Evolutionary conservation across 2,329 filamentous ascomycete genomes (phyloP), one percentile per base, ranked within the genome.

Genomic region (Fusarium sp.): DNA sequence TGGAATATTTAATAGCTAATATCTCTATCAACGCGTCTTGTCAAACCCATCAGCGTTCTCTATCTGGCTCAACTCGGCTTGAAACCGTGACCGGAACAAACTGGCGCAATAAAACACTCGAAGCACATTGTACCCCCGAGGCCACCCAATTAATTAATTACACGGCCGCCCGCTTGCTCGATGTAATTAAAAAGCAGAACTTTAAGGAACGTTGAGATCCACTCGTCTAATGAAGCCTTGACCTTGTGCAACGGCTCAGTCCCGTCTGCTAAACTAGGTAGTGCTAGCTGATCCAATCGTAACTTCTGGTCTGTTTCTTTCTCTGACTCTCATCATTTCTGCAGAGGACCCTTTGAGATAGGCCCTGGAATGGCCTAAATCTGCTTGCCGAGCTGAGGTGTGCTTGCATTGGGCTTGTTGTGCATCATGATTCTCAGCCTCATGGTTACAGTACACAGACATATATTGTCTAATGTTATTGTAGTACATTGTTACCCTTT

Each of bases 171-270:
- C 61, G 48, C 63, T 53, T 57, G 56, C 67, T 61, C 55, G 46
- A 68, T 43, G 69, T 69, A 74, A 75, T 74, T 75, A 74, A 73
- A 75, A 71, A 66, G 65, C 64, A 75, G 70, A 73, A 65, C 63
- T 61, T 61, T 63, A 66, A 72, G 71, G 68, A 66, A 71, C 54
- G 44, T 58, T 48, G 45, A 59, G 62, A 53, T 68, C 68, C 72
- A 71, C 73, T 74, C 66, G 55, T 69, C 68, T 57, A 46, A 51
- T 60, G 51, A 63, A 56, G 62, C 58, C 66, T 57, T 68, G 66
- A 52, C 68, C 59, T 68, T 68, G 56, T 54, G 44, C 63, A 58
- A 63, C 58, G 61, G 58, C 59, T 73, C 52, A 66, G 63, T 72
- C 59, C 67, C 69, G 56, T 63, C 59, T 71, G 44, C 48, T 59